Evolutionary conservation across 2,329 filamentous ascomycete genomes (phyloP), one percentile per base, ranked within the genome.

Genomic region (Arthrobotrys conoides): DNA sequence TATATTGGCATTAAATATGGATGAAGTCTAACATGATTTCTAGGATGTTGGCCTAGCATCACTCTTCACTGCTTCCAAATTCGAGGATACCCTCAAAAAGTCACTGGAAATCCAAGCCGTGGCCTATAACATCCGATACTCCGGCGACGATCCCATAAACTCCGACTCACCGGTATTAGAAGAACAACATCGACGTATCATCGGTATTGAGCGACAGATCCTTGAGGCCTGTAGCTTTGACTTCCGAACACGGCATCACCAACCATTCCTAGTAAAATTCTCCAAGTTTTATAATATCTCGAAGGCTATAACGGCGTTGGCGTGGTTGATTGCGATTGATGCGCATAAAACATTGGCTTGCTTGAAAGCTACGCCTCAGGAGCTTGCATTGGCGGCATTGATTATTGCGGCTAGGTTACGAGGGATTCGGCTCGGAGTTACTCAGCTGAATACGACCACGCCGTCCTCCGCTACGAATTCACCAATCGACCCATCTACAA

Each of bases 31-130:
- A 38, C 46, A n/a, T 22, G 44, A 18, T 41, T 33, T 38, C 80
- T 85, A 93, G 84, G 95, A 98, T 83, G 94, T 93, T 0, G 93
- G 95, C 0, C 89, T 96, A 5, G 93, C 96, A 0, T 92, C 93
- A 24, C 87, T 99, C 8, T 95, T 98, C 83, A 92, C 94, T 1
- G 94, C 94, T 1, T 98, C 95, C 87, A 99, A 99, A 86, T 94
- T 96, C 55, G 96, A 99, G 85, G 96, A 99, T 84, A 99, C 96
- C 0, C 89, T 97, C 81, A 99, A 99, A 86, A 98, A 98, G 86
- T 97, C 93, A 2, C 90, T 90, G 73, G 96, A 99, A 80, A 96
- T 99, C 79, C 87, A 98, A 16, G 96, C 93, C 75, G 94, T 94
- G 0, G 91, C 93, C 24, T 93, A 95, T 85, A 97, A 97, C 83